phyloP scores from a whole-genome alignment of 495 filamentous ascomycete species.

The Trichoderma gamsii region DNA sequence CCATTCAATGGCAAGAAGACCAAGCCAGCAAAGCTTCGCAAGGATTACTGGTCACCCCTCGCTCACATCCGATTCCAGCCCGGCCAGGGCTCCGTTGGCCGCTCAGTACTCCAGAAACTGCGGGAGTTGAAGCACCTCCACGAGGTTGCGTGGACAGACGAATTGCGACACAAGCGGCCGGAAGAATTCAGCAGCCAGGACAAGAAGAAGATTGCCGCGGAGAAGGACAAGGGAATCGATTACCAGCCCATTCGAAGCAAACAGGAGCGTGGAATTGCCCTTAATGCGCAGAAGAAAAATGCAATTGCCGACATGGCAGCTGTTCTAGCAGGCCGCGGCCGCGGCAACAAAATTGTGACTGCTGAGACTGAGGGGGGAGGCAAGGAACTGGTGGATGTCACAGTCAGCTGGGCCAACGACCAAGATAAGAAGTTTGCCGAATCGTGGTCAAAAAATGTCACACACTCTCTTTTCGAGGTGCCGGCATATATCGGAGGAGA shows the following conservation, averaged over 20 bases:
- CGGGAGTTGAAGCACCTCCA: slow-evolving; percentile 74
- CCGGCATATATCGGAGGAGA: not conserved
- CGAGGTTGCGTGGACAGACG: slow-evolving; percentile 54
- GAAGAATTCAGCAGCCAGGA: slow-evolving; percentile 36
- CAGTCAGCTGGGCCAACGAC: slow-evolving; percentile 63
- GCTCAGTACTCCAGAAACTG: slow-evolving; percentile 68
- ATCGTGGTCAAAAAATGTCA: slow-evolving; percentile 63
- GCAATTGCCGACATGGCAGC: slow-evolving; percentile 79
- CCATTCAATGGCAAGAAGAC: slow-evolving; percentile 89
- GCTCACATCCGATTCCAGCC: slow-evolving; percentile 67
- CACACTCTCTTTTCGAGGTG: slow-evolving; percentile 38
- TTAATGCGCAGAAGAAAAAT: slow-evolving; percentile 90
- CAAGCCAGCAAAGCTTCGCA: slow-evolving; percentile 67
- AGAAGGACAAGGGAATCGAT: slow-evolving; percentile 28
- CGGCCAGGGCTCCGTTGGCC: slow-evolving; percentile 51
- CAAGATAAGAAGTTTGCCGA: slow-evolving; percentile 59
- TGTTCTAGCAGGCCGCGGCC: slow-evolving; percentile 53
- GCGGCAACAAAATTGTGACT: slow-evolving; percentile 41
- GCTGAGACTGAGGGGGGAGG: slow-evolving; percentile 27
- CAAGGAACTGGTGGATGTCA: slow-evolving; percentile 32
- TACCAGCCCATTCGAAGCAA: slow-evolving; percentile 19
- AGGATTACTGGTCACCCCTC: slow-evolving; percentile 86
- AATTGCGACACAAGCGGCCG: slow-evolving; percentile 46
- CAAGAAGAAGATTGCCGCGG: slow-evolving; percentile 22
- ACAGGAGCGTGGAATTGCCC: slow-evolving; percentile 50